Conservation (phyloP, 768 basidiomycete species). For the Auricularia sp. region DNA sequence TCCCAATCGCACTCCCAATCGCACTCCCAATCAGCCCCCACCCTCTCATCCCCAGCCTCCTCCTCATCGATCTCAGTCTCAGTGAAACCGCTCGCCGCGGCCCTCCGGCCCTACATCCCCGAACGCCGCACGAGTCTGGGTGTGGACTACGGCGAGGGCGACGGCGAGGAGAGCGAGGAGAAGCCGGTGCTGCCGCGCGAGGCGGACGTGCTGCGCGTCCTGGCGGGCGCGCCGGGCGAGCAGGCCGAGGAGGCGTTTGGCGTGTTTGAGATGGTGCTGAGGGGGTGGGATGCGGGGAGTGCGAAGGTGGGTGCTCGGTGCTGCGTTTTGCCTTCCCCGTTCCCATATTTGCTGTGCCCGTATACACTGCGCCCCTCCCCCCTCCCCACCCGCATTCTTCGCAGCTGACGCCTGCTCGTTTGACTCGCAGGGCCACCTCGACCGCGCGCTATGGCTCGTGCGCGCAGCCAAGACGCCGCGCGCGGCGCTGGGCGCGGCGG, state of each 20-base stretch:
- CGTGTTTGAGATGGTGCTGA: constrained; percentile 46
- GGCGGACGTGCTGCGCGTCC: neutral
- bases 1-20: no score
- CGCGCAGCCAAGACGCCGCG: constrained; percentile 40
- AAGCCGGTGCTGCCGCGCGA: neutral
- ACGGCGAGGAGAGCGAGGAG: neutral
- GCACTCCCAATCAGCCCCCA: no score
- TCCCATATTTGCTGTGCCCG: no score
- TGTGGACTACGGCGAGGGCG: neutral
- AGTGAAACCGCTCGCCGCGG: neutral
- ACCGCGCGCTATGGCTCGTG: constrained; percentile 63
- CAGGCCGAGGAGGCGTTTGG: constrained; percentile 50
- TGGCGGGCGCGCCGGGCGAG: constrained; percentile 25
- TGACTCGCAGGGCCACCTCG: constrained; percentile 33
- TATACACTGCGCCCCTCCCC: no score
- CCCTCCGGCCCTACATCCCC: neutral
- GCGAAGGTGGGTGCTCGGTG: constrained; percentile 35
- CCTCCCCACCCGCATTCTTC: neutral
- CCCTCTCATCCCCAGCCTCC: no score
- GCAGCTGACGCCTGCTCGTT: neutral
- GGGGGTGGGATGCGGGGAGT: constrained; percentile 43
- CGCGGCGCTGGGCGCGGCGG: constrained; percentile 34
- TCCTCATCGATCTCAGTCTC: neutral
- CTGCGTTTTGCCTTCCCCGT: neutral
- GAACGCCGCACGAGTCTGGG: neutral